Percentiles rank a stretch among this genome's conserved stretches.
phyloP scores from a whole-genome alignment of 306 rosid genomes.

The Ormosia emarginata region DNA sequence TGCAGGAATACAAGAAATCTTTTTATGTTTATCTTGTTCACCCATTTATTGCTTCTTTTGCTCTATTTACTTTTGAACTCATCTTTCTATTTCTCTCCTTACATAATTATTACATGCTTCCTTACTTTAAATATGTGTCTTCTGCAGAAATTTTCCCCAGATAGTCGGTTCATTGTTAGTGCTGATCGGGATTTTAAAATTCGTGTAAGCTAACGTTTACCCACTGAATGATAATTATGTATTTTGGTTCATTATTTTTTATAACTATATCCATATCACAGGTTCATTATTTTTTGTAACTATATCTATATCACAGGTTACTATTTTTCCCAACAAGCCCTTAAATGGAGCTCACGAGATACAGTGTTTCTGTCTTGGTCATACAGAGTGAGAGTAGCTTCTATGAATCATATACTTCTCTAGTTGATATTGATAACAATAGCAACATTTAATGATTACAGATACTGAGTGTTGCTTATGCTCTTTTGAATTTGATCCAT shows the following conservation, averaged over 20 bases:
- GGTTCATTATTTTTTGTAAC: background rate
- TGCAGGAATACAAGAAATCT: background rate
- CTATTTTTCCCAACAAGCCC: slow-evolving; percentile 65
- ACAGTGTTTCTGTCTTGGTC: slow-evolving; percentile 91
- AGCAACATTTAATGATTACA: background rate
- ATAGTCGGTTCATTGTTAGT: slow-evolving; percentile 66
- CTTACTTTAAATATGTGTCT: background rate
- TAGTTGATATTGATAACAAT: background rate
- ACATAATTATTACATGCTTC: background rate
- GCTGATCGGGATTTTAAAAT: slow-evolving; percentile 95
- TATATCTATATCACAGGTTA: slow-evolving; percentile 49
- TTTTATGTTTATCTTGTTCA: too few relatives aligned
- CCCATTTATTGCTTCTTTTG: background rate
- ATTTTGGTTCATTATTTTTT: background rate
- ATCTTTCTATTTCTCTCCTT: background rate
- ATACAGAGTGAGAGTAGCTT: slow-evolving; percentile 69
- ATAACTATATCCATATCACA: slow-evolving; percentile 24
- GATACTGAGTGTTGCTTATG: background rate
- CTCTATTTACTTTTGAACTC: background rate
- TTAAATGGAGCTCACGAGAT: slow-evolving; percentile 81
- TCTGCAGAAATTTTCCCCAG: slow-evolving; percentile 79
- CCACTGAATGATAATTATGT: background rate
- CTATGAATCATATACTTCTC: background rate
- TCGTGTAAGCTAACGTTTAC: slow-evolving; percentile 51
- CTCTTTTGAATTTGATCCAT: background rate